phyloP scores from a whole-genome alignment of 352 stramenopile genomes.

The Blastocystis sp. region DNA sequence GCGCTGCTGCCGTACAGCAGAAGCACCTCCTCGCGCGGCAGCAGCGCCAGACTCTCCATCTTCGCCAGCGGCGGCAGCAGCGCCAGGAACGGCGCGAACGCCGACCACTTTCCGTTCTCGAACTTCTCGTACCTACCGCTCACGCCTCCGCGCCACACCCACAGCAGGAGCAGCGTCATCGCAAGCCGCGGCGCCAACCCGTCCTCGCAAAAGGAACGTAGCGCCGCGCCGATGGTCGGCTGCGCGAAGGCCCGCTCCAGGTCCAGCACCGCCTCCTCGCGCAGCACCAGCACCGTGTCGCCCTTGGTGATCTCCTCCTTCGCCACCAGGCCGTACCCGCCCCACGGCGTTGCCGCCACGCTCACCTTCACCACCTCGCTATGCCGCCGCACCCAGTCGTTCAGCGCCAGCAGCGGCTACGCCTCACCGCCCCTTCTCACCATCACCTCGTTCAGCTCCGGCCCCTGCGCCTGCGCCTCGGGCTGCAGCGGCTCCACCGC shows the following conservation, averaged over 20 bases:
- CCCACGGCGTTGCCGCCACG: not conserved
- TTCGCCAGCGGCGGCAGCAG: not conserved
- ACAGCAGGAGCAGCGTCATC: not conserved
- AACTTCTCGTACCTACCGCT: not conserved
- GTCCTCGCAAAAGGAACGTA: not conserved
- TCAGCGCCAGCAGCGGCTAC: constrained; percentile 13
- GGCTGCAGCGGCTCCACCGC: not conserved
- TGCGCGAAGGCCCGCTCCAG: not conserved
- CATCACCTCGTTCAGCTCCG: not conserved
- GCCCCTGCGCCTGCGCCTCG: not conserved
- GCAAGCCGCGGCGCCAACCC: not conserved
- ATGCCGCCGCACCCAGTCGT: constrained; percentile 21
- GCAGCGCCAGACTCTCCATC: not conserved
- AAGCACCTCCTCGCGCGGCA: not conserved
- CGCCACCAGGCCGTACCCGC: not conserved
- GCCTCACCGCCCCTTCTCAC: not conserved
- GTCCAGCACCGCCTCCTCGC: not conserved
- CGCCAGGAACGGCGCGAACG: not conserved
- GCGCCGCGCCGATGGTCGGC: not conserved
- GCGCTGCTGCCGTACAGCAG: not conserved
- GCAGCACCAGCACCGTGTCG: not conserved
- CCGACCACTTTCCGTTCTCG: constrained; percentile 16
- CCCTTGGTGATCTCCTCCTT: not conserved
- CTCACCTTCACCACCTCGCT: not conserved
- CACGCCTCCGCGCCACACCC: not conserved